Base-by-base conservation (phyloP, 2,329 filamentous ascomycete species). In the Exophiala sideris region DNA sequence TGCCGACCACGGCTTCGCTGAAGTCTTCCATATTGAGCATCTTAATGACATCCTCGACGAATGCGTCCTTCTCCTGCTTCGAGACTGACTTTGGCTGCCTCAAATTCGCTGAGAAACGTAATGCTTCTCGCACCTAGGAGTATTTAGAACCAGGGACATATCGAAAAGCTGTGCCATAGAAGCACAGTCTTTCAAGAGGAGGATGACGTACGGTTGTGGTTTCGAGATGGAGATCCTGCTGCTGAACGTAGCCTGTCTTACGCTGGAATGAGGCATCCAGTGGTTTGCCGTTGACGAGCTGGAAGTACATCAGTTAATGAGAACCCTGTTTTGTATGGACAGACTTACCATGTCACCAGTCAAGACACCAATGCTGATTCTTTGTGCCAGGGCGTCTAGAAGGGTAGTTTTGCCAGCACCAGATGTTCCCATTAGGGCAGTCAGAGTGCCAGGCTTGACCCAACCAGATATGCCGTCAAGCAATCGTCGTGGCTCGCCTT, bases 1-100 rank as follows among this genome's bases (percentile, higher is more conserved):
- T 85, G 75, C 91, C 91, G 50, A 96, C 89, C 36, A 96, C 80
- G 10, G 91, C 91, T 65, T 95, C 90, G 5, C 90, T 88, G 63
- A 92, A 95, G 47, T 90, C 84, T 57, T 90, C 79, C 91, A 96
- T 95, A 33, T 91, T 88, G 21, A 96, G 74, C 50, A 96, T 82
- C 70, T 86, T 86, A 67, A 96, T 95, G 5, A 96, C 88, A 65
- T 95, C 86, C 36, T 94, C 87, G 5, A 95, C 90, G 61, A 95
- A 95, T 2, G 81, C 87, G 10, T 91, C 73, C 76, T 95, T 96
- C 67, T 95, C 90, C 12, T 79, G 71, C 10, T 77, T 79, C 1
- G 88, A 78, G 3, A 90, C 81, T 12, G 85, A 77, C 35, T 81
- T 82, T 0, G 91, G 89, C 64, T 96, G 91, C 48, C 91, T 86